Conservation (phyloP, 495 filamentous ascomycete species). For the Lophiostoma macrostomum region DNA sequence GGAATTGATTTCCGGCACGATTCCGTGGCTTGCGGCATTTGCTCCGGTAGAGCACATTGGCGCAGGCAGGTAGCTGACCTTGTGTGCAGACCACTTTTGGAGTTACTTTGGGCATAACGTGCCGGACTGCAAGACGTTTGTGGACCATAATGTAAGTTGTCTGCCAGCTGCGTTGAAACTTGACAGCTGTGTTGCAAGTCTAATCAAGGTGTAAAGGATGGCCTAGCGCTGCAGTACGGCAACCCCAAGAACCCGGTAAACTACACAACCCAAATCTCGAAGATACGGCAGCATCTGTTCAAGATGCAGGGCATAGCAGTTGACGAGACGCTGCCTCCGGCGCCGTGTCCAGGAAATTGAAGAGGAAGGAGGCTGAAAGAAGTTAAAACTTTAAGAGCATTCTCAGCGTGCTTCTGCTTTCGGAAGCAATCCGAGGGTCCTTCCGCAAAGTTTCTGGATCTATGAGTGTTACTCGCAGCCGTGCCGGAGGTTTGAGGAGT, state of each 20-base stretch:
- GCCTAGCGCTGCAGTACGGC: slow-evolving; percentile 50
- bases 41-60: too few relatives aligned
- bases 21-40: too few relatives aligned
- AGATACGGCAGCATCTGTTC: slow-evolving; percentile 48
- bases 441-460: too few relatives aligned
- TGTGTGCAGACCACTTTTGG: slow-evolving; percentile 22
- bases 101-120: slow-evolving; percentile 51
- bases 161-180: neutral
- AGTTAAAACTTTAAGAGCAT: too few relatives aligned
- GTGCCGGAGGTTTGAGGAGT: too few relatives aligned
- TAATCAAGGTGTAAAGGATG: slow-evolving; percentile 43
- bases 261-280: slow-evolving; percentile 45
- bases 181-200: slow-evolving; percentile 35
- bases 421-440: too few relatives aligned
- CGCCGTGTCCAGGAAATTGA: slow-evolving; percentile 24
- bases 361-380: too few relatives aligned
- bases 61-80: slow-evolving; percentile 11
- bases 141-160: slow-evolving; percentile 24
- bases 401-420: too few relatives aligned
- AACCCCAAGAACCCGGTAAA: slow-evolving; percentile 44
- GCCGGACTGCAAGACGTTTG: slow-evolving; percentile 48
- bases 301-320: slow-evolving; percentile 39
- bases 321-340: slow-evolving; percentile 15
- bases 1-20: too few relatives aligned
- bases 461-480: too few relatives aligned